These are phyloP conservation scores for Hemisphaericaspora lyxosophila DNA, from an alignment of 1,139 yeast genomes.

Conservation along the genomic window DNA sequence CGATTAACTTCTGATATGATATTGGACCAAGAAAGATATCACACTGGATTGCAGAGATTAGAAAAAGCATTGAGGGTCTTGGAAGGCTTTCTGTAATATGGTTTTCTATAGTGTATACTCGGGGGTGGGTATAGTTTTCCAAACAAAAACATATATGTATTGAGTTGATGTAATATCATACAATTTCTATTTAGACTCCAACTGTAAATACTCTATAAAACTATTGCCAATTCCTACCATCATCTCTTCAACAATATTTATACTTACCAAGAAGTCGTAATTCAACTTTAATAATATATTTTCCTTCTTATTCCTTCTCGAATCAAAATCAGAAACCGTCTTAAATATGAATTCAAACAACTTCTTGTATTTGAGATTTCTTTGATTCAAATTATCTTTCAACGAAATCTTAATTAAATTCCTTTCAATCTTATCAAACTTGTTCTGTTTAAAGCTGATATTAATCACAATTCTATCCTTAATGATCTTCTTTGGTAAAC, in stretches of 20 bases:
- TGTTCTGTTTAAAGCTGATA: constrained; percentile 33
- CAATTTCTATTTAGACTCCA: constrained; percentile 4
- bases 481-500: constrained; percentile 32
- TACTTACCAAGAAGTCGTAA: constrained; percentile 40
- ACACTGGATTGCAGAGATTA: constrained; percentile 76
- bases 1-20: constrained; percentile 88
- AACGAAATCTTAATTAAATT: constrained; percentile 32
- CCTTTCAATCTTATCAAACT: constrained; percentile 25
- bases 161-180: neutral
- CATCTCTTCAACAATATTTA: constrained; percentile 19
- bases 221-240: constrained; percentile 27
- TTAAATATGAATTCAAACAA: constrained; percentile 43
- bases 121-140: neutral
- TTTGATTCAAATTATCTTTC: constrained; percentile 39
- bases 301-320: constrained; percentile 8
- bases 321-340: constrained; percentile 30
- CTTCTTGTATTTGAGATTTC: constrained; percentile 39
- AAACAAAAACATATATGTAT: no score
- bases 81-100: constrained; percentile 59
- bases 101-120: neutral
- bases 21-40: constrained; percentile 73
- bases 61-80: constrained; percentile 79
- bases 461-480: constrained; percentile 37
- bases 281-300: constrained; percentile 33
- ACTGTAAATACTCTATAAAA: constrained; percentile 17